Conservation (phyloP, 2,329 filamentous ascomycete genomes). For the Aureobasidium mangrovei region DNA sequence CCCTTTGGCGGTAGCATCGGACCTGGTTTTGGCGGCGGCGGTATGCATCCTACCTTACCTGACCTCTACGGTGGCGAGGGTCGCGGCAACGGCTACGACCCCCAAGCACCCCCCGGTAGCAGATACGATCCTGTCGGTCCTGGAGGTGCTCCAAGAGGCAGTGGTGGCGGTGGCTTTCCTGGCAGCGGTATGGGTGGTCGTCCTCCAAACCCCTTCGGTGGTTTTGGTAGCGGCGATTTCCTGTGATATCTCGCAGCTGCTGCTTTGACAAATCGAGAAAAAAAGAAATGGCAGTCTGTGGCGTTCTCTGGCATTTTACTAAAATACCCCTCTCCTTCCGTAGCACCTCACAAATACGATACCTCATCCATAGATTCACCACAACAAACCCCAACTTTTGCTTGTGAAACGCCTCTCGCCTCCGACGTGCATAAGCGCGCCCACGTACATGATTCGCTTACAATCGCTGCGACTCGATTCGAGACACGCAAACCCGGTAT, state of each 20-base stretch:
- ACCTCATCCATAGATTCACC: too few relatives aligned
- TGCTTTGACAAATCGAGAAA: too few relatives aligned
- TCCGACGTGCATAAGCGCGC: too few relatives aligned
- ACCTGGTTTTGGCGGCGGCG: constrained; percentile 52
- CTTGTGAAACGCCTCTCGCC: too few relatives aligned
- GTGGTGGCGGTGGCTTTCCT: constrained; percentile 38
- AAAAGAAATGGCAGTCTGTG: too few relatives aligned
- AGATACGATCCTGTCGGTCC: constrained; percentile 83
- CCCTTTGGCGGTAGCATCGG: constrained; percentile 47
- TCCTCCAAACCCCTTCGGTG: constrained; percentile 51
- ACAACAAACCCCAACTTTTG: too few relatives aligned
- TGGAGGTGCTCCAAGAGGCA: constrained; percentile 46
- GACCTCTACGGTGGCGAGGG: constrained; percentile 63
- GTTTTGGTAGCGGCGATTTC: constrained; percentile 52
- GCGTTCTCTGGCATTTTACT: too few relatives aligned
- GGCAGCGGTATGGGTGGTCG: constrained; percentile 37
- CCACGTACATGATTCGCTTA: too few relatives aligned
- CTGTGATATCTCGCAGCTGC: constrained; percentile 30
- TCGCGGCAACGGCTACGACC: constrained; percentile 47
- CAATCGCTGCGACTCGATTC: too few relatives aligned
- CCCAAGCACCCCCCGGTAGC: constrained; percentile 76
- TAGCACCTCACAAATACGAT: too few relatives aligned
- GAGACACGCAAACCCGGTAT: too few relatives aligned
- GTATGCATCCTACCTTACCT: constrained; percentile 95
- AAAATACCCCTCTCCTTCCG: too few relatives aligned